Conservation (phyloP, 2,329 filamentous ascomycete species). For the Fusarium floridanum region DNA sequence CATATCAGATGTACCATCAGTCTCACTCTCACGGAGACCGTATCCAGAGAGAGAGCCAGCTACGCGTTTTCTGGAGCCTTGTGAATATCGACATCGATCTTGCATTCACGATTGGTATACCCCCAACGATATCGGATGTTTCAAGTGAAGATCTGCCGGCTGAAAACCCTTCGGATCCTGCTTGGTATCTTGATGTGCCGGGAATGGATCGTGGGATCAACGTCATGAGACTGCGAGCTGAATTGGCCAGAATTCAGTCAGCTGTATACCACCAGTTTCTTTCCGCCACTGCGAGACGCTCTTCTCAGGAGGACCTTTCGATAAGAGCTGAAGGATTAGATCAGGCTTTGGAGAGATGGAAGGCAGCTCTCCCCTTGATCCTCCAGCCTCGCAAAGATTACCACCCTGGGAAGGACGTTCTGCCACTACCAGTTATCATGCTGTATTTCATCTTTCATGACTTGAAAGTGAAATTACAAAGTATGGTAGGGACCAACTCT, state of each 20-base stretch:
- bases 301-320: neutral
- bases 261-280: neutral
- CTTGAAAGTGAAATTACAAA: neutral
- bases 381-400: neutral
- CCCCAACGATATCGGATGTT: neutral
- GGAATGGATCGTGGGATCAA: neutral
- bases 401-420: neutral
- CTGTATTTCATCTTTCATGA: neutral
- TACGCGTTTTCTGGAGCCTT: neutral
- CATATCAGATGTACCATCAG: neutral
- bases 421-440: neutral
- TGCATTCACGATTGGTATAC: neutral
- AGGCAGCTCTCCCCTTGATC: neutral
- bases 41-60: neutral
- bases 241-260: neutral
- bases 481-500: fast-evolving
- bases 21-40: neutral
- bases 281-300: neutral
- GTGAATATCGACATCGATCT: neutral
- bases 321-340: neutral
- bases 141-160: neutral
- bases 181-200: neutral
- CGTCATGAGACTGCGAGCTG: neutral
- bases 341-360: neutral
- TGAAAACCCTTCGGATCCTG: neutral